Conservation (phyloP, 2,329 filamentous ascomycete species). For the Aspergillus melleus region DNA sequence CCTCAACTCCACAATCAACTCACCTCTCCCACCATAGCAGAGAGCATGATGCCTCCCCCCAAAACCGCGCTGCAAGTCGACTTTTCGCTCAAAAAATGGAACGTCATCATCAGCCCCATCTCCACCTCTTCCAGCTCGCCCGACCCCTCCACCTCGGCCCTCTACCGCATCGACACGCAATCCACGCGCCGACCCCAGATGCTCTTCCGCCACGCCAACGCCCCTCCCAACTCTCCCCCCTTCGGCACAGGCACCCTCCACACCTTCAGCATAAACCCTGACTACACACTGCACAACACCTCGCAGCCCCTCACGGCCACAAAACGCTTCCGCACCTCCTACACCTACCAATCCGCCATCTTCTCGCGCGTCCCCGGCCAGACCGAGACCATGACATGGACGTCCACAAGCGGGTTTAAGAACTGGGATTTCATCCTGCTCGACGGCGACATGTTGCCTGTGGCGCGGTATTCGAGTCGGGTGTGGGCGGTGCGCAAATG, state of each 20-base stretch:
- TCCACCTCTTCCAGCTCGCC: conserved; percentile 14
- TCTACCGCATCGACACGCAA: conserved; percentile 25
- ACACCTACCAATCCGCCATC: conserved; percentile 29
- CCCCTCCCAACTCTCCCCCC: conserved; percentile 5
- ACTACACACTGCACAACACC: conserved; percentile 26
- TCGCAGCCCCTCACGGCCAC: conserved; percentile 25
- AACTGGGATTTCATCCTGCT: conserved; percentile 34
- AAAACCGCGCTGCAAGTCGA: conserved; percentile 19
- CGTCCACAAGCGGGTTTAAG: conserved; percentile 24
- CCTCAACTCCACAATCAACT: background rate
- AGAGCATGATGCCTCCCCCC: no score
- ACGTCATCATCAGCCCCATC: conserved; percentile 20
- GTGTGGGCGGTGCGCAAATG: conserved; percentile 27
- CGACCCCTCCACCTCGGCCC: background rate
- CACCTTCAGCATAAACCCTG: conserved; percentile 26
- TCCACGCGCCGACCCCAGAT: conserved; percentile 15
- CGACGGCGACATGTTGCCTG: conserved; percentile 28
- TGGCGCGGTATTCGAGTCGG: conserved; percentile 28
- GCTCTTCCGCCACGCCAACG: conserved; percentile 17
- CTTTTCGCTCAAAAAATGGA: conserved; percentile 29
- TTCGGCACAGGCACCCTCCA: conserved; percentile 26
- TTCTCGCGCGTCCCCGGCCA: conserved; percentile 17
- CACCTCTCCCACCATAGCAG: background rate
- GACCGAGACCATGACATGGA: conserved; percentile 30
- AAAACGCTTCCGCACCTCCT: conserved; percentile 27